Evolutionary conservation across 495 filamentous ascomycete species (phyloP).

Genomic region (Lepraria neglecta): DNA sequence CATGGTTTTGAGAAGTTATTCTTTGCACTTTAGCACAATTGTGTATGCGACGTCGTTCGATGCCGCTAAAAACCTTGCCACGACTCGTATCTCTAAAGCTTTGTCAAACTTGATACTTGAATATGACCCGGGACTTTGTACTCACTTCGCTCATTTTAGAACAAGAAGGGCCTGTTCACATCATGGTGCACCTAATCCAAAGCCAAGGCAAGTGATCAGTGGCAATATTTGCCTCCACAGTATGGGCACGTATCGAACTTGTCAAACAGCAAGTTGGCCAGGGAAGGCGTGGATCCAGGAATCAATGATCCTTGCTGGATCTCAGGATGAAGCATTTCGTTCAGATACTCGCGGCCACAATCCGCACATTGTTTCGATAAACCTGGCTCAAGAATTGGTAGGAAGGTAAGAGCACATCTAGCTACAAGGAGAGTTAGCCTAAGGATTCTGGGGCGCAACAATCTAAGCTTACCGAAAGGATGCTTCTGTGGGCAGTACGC

Average conservation of each 20-base stretch:
- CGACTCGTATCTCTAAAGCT: no score
- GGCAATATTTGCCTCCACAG: slow-evolving; percentile 45
- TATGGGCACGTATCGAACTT: slow-evolving; percentile 51
- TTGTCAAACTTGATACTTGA: no score
- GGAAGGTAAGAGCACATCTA: slow-evolving; percentile 50
- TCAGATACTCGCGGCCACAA: slow-evolving; percentile 45
- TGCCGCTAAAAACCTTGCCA: no score
- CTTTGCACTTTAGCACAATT: no score
- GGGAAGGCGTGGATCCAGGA: not conserved
- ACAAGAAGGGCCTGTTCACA: no score
- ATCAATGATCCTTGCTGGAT: not conserved
- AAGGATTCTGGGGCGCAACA: not conserved
- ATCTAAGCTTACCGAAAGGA: slow-evolving; percentile 18
- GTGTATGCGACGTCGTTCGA: no score
- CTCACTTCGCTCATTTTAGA: no score
- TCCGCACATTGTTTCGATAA: slow-evolving; percentile 49
- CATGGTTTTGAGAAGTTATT: no score
- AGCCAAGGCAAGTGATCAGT: not conserved
- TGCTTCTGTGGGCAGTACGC: slow-evolving; percentile 20
- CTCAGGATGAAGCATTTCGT: slow-evolving; percentile 30
- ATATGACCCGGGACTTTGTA: no score
- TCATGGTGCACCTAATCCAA: no score
- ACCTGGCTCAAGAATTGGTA: slow-evolving; percentile 50
- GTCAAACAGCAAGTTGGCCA: slow-evolving; percentile 36
- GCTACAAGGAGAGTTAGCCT: slow-evolving; percentile 30